These are phyloP conservation scores for Monosporascus sp. DNA, from an alignment of 2,329 filamentous ascomycete genomes.

Conservation along the genomic window DNA sequence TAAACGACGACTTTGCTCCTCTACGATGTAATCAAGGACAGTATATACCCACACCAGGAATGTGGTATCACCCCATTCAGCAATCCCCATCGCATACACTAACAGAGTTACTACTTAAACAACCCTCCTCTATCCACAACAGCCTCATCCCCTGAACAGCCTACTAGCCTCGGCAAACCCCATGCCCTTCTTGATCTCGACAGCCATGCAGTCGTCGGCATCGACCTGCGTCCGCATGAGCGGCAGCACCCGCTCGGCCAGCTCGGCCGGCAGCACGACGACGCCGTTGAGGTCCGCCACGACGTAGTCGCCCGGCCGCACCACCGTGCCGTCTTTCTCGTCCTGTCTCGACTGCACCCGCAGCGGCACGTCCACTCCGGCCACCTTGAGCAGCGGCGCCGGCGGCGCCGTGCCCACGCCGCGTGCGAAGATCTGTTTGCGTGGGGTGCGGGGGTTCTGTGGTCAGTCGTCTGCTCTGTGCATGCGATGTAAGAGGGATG, in stretches of 20 bases:
- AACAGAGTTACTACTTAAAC: no score
- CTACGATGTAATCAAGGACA: no score
- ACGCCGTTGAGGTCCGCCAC: slow-evolving; percentile 41
- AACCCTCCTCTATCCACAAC: not conserved
- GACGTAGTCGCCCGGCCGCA: slow-evolving; percentile 39
- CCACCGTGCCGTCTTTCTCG: slow-evolving; percentile 21
- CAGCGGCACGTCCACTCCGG: slow-evolving; percentile 35
- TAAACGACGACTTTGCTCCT: no score
- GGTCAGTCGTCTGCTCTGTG: not conserved
- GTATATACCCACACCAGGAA: no score
- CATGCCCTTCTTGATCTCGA: slow-evolving; percentile 35
- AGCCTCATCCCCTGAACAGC: slow-evolving; percentile 27
- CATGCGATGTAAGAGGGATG: not conserved
- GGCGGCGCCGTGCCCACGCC: slow-evolving; percentile 40
- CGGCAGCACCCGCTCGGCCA: slow-evolving; percentile 33
- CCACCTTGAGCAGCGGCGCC: slow-evolving; percentile 35
- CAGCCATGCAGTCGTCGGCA: slow-evolving; percentile 37
- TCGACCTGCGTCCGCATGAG: slow-evolving; percentile 36
- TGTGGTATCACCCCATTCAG: no score
- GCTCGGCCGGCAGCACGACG: slow-evolving; percentile 33
- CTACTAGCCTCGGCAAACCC: slow-evolving; percentile 37
- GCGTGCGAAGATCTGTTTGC: slow-evolving; percentile 33
- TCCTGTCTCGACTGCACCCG: slow-evolving; percentile 31
- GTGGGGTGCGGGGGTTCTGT: not conserved
- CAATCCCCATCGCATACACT: no score